These are phyloP conservation scores for Pseudozyma flocculosa DNA, from an alignment of 1,284 basidiomycete genomes.

Conservation along the genomic window DNA sequence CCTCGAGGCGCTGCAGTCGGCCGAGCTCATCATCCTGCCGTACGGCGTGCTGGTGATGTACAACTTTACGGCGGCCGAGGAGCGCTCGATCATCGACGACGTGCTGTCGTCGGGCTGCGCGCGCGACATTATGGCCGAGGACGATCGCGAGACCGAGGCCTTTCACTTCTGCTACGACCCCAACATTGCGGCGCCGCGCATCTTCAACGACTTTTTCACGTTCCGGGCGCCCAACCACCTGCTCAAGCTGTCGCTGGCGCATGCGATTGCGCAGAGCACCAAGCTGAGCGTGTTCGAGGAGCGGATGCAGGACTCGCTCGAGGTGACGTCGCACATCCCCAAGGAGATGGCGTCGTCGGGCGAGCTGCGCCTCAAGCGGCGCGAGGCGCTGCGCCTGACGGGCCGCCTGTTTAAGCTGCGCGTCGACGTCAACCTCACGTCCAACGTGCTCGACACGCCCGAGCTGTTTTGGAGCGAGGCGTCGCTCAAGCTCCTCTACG, in stretches of 20 bases:
- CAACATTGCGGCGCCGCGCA: constrained; percentile 73
- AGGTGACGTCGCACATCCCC: constrained; percentile 79
- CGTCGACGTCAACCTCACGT: constrained; percentile 86
- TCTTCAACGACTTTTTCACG: constrained; percentile 80
- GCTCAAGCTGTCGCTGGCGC: constrained; percentile 77
- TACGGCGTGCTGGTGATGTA: constrained; percentile 58
- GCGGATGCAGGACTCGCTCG: constrained; percentile 74
- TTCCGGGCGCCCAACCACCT: constrained; percentile 67
- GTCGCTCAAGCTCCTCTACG: constrained; percentile 81
- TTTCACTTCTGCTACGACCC: constrained; percentile 68
- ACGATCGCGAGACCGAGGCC: constrained; percentile 49
- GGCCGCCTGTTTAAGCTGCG: constrained; percentile 84
- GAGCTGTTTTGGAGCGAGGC: constrained; percentile 96
- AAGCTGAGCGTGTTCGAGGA: constrained; percentile 86
- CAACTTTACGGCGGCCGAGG: constrained; percentile 54
- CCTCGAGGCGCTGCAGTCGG: constrained; percentile 52
- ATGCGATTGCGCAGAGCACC: constrained; percentile 91
- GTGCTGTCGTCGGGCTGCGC: constrained; percentile 50
- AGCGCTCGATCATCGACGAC: constrained; percentile 52
- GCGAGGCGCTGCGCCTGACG: constrained; percentile 82
- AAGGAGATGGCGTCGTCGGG: constrained; percentile 79
- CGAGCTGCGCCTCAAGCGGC: constrained; percentile 73
- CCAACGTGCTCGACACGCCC: constrained; percentile 87
- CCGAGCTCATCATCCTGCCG: constrained; percentile 54
- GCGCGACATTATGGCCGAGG: constrained; percentile 33